A percentile compares a stretch with the other conserved stretches of the same genome.
phyloP scores from a whole-genome alignment of 2,329 filamentous ascomycete genomes.

The Rhexocercosporidium sp. region DNA sequence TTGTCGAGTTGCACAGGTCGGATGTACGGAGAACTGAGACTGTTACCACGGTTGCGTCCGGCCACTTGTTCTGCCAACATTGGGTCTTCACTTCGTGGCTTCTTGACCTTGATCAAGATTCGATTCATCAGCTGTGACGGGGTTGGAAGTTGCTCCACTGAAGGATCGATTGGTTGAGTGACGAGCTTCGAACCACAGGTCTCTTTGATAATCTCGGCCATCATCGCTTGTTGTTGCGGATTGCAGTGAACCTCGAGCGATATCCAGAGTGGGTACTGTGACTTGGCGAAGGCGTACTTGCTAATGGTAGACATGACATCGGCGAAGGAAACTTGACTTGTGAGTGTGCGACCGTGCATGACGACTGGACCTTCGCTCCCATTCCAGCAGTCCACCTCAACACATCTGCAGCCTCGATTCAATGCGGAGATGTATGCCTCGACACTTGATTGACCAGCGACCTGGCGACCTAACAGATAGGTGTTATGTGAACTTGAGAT shows the following conservation, averaged over 20 bases:
- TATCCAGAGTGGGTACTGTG: conserved; percentile 88
- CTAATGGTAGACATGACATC: conserved; percentile 94
- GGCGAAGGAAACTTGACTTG: conserved; percentile 84
- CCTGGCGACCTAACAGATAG: conserved; percentile 89
- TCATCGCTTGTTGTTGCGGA: conserved; percentile 78
- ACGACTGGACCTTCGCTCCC: conserved; percentile 88
- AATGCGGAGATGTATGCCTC: conserved; percentile 94
- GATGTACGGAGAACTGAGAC: conserved; percentile 78
- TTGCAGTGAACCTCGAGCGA: conserved; percentile 96
- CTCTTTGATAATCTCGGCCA: conserved; percentile 88
- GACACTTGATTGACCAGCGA: conserved; percentile 87
- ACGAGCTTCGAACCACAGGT: conserved; percentile 83
- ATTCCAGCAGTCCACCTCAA: conserved; percentile 99
- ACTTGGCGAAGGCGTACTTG: conserved; percentile 89
- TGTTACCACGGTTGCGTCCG: conserved; percentile 65
- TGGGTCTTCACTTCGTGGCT: conserved; percentile 54
- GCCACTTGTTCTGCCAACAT: conserved; percentile 52
- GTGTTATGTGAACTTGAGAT: conserved; percentile 99
- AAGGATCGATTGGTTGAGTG: conserved; percentile 73
- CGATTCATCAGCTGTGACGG: conserved; percentile 84
- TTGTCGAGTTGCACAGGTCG: conserved; percentile 67
- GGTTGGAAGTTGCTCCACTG: conserved; percentile 74
- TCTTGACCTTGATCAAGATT: conserved; percentile 95
- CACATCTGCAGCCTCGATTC: conserved; percentile 87
- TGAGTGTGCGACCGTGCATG: conserved; percentile 88